Conservation (phyloP, 306 rosid species). For the Prinsepia uniflora region DNA sequence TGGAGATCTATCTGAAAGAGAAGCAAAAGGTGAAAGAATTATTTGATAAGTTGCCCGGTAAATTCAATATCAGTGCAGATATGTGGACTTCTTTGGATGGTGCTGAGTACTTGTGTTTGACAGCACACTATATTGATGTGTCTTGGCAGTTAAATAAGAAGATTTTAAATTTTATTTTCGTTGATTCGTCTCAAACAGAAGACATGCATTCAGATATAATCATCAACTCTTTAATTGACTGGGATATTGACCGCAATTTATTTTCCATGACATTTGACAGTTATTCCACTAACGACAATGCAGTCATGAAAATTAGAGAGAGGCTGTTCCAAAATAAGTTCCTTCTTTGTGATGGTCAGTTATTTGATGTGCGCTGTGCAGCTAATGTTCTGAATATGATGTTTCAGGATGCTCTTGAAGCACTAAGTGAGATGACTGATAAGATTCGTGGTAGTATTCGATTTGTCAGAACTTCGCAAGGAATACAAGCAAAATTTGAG, state of each 20-base stretch:
- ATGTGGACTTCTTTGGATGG: conserved; percentile 61
- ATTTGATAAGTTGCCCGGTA: conserved; percentile 93
- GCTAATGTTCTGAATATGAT: conserved; percentile 28
- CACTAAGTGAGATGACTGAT: conserved; percentile 43
- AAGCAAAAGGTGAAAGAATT: conserved; percentile 80
- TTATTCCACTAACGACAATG: conserved; percentile 60
- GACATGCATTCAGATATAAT: conserved; percentile 73
- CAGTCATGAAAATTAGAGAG: conserved; percentile 56
- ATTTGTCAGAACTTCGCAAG: conserved; percentile 64
- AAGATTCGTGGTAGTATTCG: conserved; percentile 67
- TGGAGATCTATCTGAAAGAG: conserved; percentile 84
- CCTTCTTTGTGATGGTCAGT: conserved; percentile 76
- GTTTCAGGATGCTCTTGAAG: conserved; percentile 52
- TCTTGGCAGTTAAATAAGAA: conserved; percentile 84
- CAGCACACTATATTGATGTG: conserved; percentile 84
- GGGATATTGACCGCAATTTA: conserved; percentile 95
- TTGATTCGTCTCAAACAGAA: conserved; percentile 78
- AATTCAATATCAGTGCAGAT: conserved; percentile 78
- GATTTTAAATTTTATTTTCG: conserved; percentile 61
- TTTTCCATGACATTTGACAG: conserved; percentile 84
- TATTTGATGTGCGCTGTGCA: conserved; percentile 54
- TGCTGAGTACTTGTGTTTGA: conserved; percentile 73
- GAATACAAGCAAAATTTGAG: conserved; percentile 58
- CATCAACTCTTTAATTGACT: conserved; percentile 81
- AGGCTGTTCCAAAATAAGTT: conserved; percentile 84